These are phyloP conservation scores for Periconia macrospinosa DNA, from an alignment of 2,329 filamentous ascomycete species.

Conservation along the genomic window DNA sequence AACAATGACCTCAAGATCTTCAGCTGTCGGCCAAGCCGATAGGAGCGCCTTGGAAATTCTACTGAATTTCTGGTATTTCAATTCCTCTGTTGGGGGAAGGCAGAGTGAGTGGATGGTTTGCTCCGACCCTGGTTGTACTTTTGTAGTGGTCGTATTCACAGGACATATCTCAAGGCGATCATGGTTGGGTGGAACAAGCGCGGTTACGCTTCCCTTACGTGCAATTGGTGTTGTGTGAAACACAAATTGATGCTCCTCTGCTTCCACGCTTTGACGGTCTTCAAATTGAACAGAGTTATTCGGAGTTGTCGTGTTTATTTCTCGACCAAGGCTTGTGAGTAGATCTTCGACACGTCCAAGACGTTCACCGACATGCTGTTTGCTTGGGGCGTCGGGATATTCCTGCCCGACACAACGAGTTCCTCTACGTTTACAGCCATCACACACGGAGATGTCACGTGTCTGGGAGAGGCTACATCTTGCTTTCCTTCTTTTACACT, in stretches of 20 bases:
- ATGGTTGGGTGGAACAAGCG: no score
- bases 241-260: no score
- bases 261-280: background rate
- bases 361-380: constrained; percentile 4
- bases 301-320: background rate
- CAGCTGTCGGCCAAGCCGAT: constrained; percentile 43
- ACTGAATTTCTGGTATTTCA: background rate
- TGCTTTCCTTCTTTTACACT: constrained; percentile 37
- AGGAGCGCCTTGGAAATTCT: constrained; percentile 37
- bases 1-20: constrained; percentile 44
- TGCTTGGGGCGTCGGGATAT: constrained; percentile 9
- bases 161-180: no score
- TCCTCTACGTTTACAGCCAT: constrained; percentile 16
- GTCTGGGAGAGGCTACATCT: constrained; percentile 19
- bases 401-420: constrained; percentile 27
- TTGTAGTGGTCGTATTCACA: no score
- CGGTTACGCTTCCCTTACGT: no score
- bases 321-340: background rate
- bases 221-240: no score
- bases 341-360: constrained; percentile 11
- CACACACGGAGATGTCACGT: constrained; percentile 7
- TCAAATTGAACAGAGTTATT: background rate
- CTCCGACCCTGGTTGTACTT: no score
- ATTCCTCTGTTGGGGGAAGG: background rate
- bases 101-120: background rate